Percentiles rank a stretch among this genome's conserved stretches.
phyloP scores from a whole-genome alignment of 305 asterid species.

The Fraxinus velutina region DNA sequence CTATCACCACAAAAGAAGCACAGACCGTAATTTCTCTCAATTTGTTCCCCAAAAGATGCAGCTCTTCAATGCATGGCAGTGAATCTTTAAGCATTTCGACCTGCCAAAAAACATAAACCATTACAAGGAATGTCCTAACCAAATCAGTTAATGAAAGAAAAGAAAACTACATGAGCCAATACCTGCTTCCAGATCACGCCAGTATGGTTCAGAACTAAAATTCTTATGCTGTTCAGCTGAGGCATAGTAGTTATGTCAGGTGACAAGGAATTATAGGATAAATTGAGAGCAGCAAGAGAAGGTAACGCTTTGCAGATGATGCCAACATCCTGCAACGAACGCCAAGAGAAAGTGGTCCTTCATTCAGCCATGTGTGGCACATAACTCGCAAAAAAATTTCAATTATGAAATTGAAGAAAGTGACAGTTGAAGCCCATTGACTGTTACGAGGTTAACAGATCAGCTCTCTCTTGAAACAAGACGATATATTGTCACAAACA shows the following conservation, averaged over 20 bases:
- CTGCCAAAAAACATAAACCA: constrained; percentile 40
- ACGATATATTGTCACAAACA: constrained; percentile 7
- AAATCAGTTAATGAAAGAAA: constrained; percentile 13
- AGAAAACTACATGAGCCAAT: constrained; percentile 18
- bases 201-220: constrained; percentile 77
- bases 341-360: neutral
- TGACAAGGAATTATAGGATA: constrained; percentile 64
- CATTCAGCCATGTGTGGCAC: constrained; percentile 8
- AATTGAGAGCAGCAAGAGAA: constrained; percentile 64
- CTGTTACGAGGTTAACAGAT: neutral
- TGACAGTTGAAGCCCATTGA: constrained; percentile 15
- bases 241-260: constrained; percentile 44
- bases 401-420: neutral
- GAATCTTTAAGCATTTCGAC: constrained; percentile 73
- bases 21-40: constrained; percentile 62
- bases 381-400: neutral
- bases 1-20: constrained; percentile 6
- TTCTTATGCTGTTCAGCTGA: constrained; percentile 52
- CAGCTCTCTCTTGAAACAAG: neutral
- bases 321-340: constrained; percentile 63
- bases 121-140: constrained; percentile 10
- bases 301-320: constrained; percentile 63
- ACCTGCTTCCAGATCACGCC: constrained; percentile 85
- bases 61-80: constrained; percentile 66
- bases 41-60: constrained; percentile 83